Evolutionary conservation across 2,329 filamentous ascomycete species (phyloP).

Genomic region (Aplosporella prunicola): DNA sequence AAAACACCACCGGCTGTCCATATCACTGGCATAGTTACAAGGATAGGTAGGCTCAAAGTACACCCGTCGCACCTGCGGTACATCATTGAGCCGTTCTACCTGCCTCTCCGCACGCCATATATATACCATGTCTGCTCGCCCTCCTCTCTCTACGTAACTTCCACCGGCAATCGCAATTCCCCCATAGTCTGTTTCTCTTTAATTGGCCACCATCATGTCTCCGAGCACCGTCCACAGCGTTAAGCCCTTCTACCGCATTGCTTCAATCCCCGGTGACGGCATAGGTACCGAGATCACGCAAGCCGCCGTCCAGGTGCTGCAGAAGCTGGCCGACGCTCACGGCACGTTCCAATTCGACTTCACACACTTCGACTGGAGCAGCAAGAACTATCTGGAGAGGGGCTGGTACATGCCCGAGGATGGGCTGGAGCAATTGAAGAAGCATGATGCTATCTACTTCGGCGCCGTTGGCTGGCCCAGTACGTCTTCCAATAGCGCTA

Average conservation of each 20-base stretch:
- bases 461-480: slow-evolving; percentile 50
- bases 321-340: slow-evolving; percentile 35
- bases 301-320: slow-evolving; percentile 42
- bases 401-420: slow-evolving; percentile 46
- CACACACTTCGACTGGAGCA: slow-evolving; percentile 42
- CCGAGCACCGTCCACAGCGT: slow-evolving; percentile 6
- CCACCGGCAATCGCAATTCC: neutral
- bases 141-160: slow-evolving; percentile 2
- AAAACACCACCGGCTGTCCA: no score
- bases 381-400: slow-evolving; percentile 39
- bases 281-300: slow-evolving; percentile 56
- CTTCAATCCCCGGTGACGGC: slow-evolving; percentile 54
- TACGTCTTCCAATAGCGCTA: slow-evolving; percentile 15
- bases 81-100: slow-evolving; percentile 3
- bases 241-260: slow-evolving; percentile 38
- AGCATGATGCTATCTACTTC: slow-evolving; percentile 49
- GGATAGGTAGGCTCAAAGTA: no score
- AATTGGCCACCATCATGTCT: slow-evolving; percentile 4
- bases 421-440: slow-evolving; percentile 40
- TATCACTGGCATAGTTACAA: no score
- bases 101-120: slow-evolving; percentile 4
- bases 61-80: no score
- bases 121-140: neutral
- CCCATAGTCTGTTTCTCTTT: slow-evolving; percentile 3
- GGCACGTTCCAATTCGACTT: slow-evolving; percentile 43